Evolutionary conservation across 163 green algal species (phyloP), one percentile per base, ranked within the genome.

Genomic region (Scenedesmus sp.): DNA sequence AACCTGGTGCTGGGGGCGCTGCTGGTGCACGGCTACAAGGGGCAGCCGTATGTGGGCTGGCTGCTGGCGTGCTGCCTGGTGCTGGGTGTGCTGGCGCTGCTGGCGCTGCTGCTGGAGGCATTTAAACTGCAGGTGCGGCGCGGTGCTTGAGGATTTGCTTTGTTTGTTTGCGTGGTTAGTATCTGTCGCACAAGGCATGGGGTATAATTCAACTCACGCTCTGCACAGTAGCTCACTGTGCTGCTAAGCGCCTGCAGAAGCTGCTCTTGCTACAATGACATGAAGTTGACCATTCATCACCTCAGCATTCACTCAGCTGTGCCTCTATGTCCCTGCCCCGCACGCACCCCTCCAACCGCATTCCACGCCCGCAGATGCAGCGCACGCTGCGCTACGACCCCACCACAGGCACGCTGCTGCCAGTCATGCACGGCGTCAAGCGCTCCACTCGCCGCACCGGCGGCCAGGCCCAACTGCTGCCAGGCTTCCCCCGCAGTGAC

Each of bases 51-150:
- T 34, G n/a, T 87, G 15, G 46, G 64, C 56, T 93, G 90, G 90
- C 56, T 93, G 83, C 55, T 87, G 67, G 74, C 90, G 1, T 23
- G 15, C 57, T 87, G 82, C 70, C 34, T 84, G 16, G 46, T 76
- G 66, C 3, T 93, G n/a, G 90, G 83, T 8, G 3, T 70, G 4
- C 9, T 90, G 73, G 46, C 3, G 13, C 20, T 87, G 12, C 67
- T 93, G 83, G 83, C 67, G 46, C 54, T 85, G 26, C 7, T 90
- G 6, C 8, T 93, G 55, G 90, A 93, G 73, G 90, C 90, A 26
- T 90, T 90, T 66, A 92, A 92, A 20, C 9, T 85, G n/a, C 89
- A 92, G 89, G 64, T 92, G 60, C 62, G 64, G 46, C 66, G 2
- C 20, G 62, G 3, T 12, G 10, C 62, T 70, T 12, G 16, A 15